Percentiles rank a stretch among this genome's conserved stretches.
Conservation (phyloP, 2,329 filamentous ascomycete genomes). For the Grosmannia huntii region DNA sequence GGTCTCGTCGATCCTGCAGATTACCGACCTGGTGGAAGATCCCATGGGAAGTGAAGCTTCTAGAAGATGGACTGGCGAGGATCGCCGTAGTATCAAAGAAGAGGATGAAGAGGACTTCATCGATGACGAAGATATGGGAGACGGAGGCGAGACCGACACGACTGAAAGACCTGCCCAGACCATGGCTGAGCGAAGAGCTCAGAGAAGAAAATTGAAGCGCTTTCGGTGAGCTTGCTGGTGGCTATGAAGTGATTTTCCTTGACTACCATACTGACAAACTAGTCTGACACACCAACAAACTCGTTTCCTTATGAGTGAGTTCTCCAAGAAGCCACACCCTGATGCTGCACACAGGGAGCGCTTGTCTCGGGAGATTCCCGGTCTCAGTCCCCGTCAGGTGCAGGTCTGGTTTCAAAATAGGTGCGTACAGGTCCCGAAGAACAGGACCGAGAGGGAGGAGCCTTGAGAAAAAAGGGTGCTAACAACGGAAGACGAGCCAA, state of each 20-base stretch:
- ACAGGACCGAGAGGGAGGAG: neutral
- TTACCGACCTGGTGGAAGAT: conserved; percentile 19
- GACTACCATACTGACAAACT: neutral
- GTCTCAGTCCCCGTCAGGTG: conserved; percentile 80
- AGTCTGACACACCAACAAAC: conserved; percentile 94
- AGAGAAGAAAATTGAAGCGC: conserved; percentile 60
- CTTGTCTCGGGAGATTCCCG: conserved; percentile 80
- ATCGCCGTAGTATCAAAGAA: conserved; percentile 28
- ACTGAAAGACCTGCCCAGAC: conserved; percentile 32
- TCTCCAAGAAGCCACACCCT: conserved; percentile 85
- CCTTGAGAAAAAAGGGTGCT: neutral
- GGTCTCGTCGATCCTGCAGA: conserved; percentile 23
- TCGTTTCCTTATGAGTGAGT: conserved; percentile 95
- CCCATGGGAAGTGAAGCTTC: conserved; percentile 18
- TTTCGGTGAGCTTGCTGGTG: conserved; percentile 43
- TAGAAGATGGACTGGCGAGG: conserved; percentile 15
- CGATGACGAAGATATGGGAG: conserved; percentile 46
- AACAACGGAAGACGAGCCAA: conserved; percentile 44
- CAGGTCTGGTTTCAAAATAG: conserved; percentile 99
- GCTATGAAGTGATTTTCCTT: neutral
- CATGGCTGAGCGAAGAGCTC: conserved; percentile 43
- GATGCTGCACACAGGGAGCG: conserved; percentile 84
- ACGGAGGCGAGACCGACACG: conserved; percentile 29
- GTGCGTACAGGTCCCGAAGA: conserved; percentile 31
- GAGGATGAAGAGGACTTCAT: conserved; percentile 35